These are phyloP conservation scores for Pyrus betulifolia DNA, from an alignment of 306 rosid species.

Conservation along the genomic window DNA sequence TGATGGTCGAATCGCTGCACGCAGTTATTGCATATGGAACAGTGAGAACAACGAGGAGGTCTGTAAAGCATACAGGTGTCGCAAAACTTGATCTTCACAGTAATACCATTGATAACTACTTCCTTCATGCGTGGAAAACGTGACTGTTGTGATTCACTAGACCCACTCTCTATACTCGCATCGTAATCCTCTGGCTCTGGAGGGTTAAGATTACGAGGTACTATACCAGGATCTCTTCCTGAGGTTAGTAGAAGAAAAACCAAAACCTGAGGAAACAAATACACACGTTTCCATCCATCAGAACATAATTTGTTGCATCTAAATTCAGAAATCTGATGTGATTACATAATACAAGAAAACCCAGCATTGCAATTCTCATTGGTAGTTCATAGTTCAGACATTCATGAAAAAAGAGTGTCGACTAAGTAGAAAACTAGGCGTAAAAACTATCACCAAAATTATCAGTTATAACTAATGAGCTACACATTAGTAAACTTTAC, in stretches of 20 bases:
- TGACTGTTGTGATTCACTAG: conserved; percentile 14
- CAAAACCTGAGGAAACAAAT: conserved; percentile 18
- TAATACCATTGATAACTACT: conserved; percentile 22
- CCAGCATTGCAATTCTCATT: background rate
- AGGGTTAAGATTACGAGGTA: conserved; percentile 31
- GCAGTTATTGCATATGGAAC: conserved; percentile 35
- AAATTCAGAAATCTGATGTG: background rate
- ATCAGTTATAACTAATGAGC: background rate
- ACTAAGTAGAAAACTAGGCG: background rate
- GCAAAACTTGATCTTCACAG: conserved; percentile 30
- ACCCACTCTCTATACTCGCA: conserved; percentile 19
- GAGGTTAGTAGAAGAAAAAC: conserved; percentile 28
- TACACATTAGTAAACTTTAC: no score
- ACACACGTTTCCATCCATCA: background rate
- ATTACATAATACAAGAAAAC: background rate
- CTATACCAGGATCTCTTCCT: conserved; percentile 31
- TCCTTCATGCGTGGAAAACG: conserved; percentile 22
- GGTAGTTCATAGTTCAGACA: background rate
- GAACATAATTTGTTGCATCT: background rate
- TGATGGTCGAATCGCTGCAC: conserved; percentile 31
- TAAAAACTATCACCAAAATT: background rate
- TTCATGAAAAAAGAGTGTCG: background rate
- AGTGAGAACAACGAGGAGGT: conserved; percentile 37
- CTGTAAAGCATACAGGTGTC: conserved; percentile 38
- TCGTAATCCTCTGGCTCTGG: conserved; percentile 31